Evolutionary conservation across 768 basidiomycete species (phyloP).

Genomic region (Xerocomellus amylosporus): DNA sequence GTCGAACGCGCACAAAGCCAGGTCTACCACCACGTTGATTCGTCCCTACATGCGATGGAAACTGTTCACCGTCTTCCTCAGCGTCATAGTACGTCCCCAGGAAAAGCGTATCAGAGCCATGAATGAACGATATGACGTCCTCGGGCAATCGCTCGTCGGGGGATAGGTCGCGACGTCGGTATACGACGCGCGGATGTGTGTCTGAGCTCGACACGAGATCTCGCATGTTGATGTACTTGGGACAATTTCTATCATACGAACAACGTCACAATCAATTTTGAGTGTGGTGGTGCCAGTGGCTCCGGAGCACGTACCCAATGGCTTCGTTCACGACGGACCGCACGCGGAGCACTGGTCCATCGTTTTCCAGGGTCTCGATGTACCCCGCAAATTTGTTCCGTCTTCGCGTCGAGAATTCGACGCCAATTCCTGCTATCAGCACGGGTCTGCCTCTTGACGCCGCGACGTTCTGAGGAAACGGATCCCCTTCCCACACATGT

Average conservation of each 20-base stretch:
- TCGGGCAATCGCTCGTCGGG: conserved; percentile 45
- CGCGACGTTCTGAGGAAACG: conserved; percentile 40
- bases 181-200: conserved; percentile 38
- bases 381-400: conserved; percentile 64
- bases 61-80: conserved; percentile 32
- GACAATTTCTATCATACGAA: conserved; percentile 51
- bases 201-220: conserved; percentile 44
- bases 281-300: background rate
- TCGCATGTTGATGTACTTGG: conserved; percentile 64
- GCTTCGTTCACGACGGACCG: conserved; percentile 47
- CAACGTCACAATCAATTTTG: background rate
- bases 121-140: conserved; percentile 48
- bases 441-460: conserved; percentile 9
- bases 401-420: conserved; percentile 56
- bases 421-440: conserved; percentile 58
- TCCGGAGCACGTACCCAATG: conserved; percentile 46
- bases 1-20: conserved; percentile 58
- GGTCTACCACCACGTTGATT: conserved; percentile 63
- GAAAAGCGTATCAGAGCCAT: conserved; percentile 52
- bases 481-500: conserved; percentile 55
- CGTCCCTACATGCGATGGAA: conserved; percentile 62
- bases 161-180: conserved; percentile 35
- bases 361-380: conserved; percentile 35
- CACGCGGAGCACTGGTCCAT: conserved; percentile 36
- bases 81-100: conserved; percentile 54